phyloP scores from a whole-genome alignment of 2,329 filamentous ascomycete genomes.

The Calonectria montana region DNA sequence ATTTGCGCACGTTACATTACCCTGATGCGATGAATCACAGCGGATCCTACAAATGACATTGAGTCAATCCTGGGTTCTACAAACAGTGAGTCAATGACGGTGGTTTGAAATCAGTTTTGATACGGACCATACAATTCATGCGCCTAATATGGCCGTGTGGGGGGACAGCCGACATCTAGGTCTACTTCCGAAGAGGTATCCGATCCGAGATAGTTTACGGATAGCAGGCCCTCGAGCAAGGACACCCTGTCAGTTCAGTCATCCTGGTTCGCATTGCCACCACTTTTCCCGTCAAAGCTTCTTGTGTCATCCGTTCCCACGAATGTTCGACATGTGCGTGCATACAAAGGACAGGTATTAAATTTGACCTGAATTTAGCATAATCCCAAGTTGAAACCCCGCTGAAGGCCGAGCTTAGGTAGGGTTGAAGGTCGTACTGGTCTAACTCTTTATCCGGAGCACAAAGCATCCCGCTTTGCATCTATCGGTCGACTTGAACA shows the following conservation, averaged over 20 bases:
- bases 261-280: background rate
- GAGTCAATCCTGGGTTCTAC: background rate
- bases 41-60: background rate
- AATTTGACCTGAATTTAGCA: background rate
- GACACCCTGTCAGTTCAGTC: background rate
- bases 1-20: slow-evolving; percentile 2
- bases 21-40: background rate
- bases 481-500: too few relatives aligned
- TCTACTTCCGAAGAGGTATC: background rate
- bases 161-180: background rate
- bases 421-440: too few relatives aligned
- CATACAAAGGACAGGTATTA: background rate
- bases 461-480: too few relatives aligned
- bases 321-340: background rate
- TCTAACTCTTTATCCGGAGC: too few relatives aligned
- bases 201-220: slow-evolving; percentile 1
- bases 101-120: background rate
- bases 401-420: too few relatives aligned
- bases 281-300: background rate
- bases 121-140: background rate
- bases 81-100: background rate
- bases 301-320: background rate
- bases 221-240: background rate
- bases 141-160: background rate
- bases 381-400: background rate